Percentiles rank a stretch among this genome's conserved stretches.
Evolutionary conservation across 495 filamentous ascomycete species (phyloP).

Genomic region (Tuber melanosporum): DNA sequence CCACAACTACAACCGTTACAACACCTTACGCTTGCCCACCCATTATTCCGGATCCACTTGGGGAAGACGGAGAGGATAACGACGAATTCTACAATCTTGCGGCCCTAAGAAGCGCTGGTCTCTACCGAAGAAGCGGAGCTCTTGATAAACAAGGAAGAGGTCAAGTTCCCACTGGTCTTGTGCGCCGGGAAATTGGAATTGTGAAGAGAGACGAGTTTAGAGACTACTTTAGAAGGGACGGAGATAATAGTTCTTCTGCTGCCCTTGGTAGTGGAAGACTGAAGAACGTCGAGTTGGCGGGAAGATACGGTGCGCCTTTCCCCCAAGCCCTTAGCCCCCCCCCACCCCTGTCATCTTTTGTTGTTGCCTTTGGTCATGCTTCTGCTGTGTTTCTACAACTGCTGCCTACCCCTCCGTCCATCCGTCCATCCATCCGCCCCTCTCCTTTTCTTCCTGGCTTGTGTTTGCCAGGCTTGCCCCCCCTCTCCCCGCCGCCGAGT

Average conservation of each 20-base stretch:
- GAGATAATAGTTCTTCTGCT: slow-evolving; percentile 31
- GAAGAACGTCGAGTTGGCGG: slow-evolving; percentile 37
- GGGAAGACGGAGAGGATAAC: slow-evolving; percentile 12
- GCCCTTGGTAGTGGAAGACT: slow-evolving; percentile 38
- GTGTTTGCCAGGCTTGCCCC: neutral
- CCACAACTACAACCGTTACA: neutral
- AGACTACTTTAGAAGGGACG: slow-evolving; percentile 17
- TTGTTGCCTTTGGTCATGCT: slow-evolving; percentile 27
- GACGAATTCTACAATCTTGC: slow-evolving; percentile 30
- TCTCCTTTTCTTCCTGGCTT: neutral
- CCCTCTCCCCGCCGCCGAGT: neutral
- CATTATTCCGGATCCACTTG: slow-evolving; percentile 7
- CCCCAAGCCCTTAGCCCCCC: neutral
- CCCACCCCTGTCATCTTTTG: neutral
- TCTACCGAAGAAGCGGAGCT: slow-evolving; percentile 27
- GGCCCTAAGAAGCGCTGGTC: slow-evolving; percentile 13
- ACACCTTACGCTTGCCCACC: slow-evolving; percentile 4
- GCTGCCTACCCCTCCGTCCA: slow-evolving; percentile 9
- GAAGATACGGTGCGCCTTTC: slow-evolving; percentile 33
- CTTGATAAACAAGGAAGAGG: slow-evolving; percentile 1
- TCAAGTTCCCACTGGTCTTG: slow-evolving; percentile 19
- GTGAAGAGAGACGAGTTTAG: slow-evolving; percentile 29
- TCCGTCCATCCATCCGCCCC: slow-evolving; percentile 6
- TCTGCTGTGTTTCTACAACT: slow-evolving; percentile 14
- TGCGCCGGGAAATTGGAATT: slow-evolving; percentile 34